Percentiles rank a stretch among this genome's conserved stretches.
These are phyloP conservation scores for Cercophora newfieldiana DNA, from an alignment of 495 filamentous ascomycete species.

Conservation along the genomic window DNA sequence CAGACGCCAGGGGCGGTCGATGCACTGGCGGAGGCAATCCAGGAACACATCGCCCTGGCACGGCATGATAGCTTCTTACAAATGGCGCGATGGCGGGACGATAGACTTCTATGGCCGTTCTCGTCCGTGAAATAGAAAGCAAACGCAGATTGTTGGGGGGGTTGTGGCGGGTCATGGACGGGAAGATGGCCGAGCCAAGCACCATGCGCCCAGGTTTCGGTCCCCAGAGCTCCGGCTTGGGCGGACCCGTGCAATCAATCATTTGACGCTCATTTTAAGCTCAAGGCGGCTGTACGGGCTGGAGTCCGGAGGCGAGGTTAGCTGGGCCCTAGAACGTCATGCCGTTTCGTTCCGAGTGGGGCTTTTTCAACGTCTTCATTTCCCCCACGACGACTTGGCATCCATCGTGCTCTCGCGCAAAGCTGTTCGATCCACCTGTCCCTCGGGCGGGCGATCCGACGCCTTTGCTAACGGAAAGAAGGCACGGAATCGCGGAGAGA, in stretches of 20 bases:
- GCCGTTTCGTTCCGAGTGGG: slow-evolving; percentile 3
- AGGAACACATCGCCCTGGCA: too few relatives aligned
- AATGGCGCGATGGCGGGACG: too few relatives aligned
- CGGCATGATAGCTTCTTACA: too few relatives aligned
- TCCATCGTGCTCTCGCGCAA: not conserved
- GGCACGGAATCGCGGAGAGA: not conserved
- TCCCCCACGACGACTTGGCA: not conserved
- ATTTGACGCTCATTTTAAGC: not conserved
- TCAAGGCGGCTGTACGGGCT: not conserved
- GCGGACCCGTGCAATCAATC: not conserved
- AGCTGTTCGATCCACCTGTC: not conserved
- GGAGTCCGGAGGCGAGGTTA: slow-evolving; percentile 1
- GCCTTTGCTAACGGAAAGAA: not conserved
- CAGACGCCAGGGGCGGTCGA: not conserved
- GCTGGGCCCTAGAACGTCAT: not conserved
- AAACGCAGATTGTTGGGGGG: not conserved
- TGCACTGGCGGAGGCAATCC: too few relatives aligned
- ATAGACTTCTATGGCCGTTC: too few relatives aligned
- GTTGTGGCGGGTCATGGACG: not conserved
- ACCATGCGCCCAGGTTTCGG: not conserved
- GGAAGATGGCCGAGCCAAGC: not conserved
- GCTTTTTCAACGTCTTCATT: not conserved
- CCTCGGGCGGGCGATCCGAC: not conserved
- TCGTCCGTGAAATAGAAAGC: too few relatives aligned
- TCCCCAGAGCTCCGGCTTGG: not conserved